Base-by-base conservation (phyloP, 371 early-diverging fungal species). In the Amoeboaphelidium protococcarum region DNA sequence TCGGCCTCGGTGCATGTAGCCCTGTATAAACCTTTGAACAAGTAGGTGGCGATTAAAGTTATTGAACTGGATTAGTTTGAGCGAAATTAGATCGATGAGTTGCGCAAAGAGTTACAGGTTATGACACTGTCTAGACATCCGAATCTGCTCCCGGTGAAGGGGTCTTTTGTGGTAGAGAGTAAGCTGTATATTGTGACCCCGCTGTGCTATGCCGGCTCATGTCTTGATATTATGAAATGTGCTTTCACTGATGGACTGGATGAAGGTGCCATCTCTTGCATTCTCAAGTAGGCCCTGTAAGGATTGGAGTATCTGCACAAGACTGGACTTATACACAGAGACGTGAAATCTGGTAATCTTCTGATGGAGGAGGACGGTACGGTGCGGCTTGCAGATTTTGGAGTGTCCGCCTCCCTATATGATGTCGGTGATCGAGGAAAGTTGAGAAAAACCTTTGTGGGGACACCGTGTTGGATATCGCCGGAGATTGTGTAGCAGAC, bases 371-470 rank as follows among this genome's bases (percentile, higher is more conserved):
- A 49, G 4, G 48, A 41, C 20, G 49, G 51, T 31, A 44, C 47
- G 43, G 47, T 54, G 0, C 50, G 48, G 40, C 47, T 57, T 13
- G 51, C 51, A 23, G 58, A 57, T 48, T 57, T 57, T 37, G 54
- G 58, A 1, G 49, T 48, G 22, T 37, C 40, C 6, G 10, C 13
- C 10, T 22, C 47, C 16, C 41, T 47, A 31, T 22, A 40, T 49
- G 6, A 45, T 47, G 13, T 41, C 25, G 49, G 42, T 2, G 26
- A 46, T 3, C 1, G 42, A 1, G 19, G 43, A 43, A 20, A 13
- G 3, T 23, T 22, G 19, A 49, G 49, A 24, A 49, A 43, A 21
- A 49, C 49, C 26, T 49, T 49, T 43, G 42, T 41, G 13, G 49
- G 49, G 6, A 49, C 49, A 13, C 49, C 49, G 16, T 27, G 40